A percentile compares a stretch with the other conserved stretches of the same genome.
Evolutionary conservation across 73 alveolate genomes (phyloP).

Genomic region (Paramecium pentaurelia): DNA sequence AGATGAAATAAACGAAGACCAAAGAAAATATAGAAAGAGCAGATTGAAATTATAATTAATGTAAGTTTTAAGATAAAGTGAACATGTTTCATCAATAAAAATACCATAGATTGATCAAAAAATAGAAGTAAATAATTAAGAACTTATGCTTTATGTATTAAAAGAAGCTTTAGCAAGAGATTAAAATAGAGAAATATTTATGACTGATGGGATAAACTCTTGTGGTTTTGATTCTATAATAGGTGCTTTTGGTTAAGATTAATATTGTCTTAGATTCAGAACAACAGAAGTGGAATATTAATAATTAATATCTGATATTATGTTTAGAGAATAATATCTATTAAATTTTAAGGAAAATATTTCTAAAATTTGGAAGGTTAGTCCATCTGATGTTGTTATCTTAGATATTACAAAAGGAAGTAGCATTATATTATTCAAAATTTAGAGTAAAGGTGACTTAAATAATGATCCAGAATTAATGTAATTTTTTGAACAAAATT

Average conservation of each 20-base stretch:
- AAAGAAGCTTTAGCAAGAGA: neutral
- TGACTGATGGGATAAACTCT: neutral
- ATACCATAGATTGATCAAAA: no score
- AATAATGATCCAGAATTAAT: neutral
- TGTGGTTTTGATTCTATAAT: neutral
- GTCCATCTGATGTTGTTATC: neutral
- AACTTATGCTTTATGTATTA: neutral
- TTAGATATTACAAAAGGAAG: neutral
- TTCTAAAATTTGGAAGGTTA: neutral
- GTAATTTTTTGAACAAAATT: neutral
- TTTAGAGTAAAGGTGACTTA: neutral
- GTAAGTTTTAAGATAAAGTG: neutral
- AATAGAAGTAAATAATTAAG: neutral
- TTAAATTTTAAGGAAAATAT: neutral
- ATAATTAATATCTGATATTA: neutral
- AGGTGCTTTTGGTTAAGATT: neutral
- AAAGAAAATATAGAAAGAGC: neutral
- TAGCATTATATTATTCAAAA: neutral
- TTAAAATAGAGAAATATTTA: neutral
- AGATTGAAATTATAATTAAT: no score
- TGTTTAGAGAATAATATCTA: neutral
- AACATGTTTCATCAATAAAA: neutral
- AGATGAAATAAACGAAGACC: neutral
- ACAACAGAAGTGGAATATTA: neutral
- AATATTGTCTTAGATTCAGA: neutral